These are phyloP conservation scores for Hibiscus tridactylites DNA, from an alignment of 345 rosid genomes.

Conservation along the genomic window DNA sequence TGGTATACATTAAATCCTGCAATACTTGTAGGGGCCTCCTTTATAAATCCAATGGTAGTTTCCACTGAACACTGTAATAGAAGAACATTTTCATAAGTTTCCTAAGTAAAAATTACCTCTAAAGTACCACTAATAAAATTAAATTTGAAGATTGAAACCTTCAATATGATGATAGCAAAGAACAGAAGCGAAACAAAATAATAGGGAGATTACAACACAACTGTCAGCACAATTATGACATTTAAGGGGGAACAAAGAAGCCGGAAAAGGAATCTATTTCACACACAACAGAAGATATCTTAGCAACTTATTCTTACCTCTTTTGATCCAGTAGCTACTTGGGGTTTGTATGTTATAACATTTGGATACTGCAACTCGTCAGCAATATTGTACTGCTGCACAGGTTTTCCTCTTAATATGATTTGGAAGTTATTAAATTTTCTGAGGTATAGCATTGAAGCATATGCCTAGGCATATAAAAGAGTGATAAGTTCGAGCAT, in stretches of 20 bases:
- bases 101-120: slow-evolving; percentile 2
- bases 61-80: slow-evolving; percentile 44
- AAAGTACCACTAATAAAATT: not conserved
- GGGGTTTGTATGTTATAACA: slow-evolving; percentile 60
- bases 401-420: slow-evolving; percentile 70
- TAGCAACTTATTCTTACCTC: slow-evolving; percentile 38
- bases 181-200: not conserved
- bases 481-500: slow-evolving; percentile 8
- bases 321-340: slow-evolving; percentile 22
- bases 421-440: slow-evolving; percentile 69
- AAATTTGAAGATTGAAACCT: not conserved
- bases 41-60: slow-evolving; percentile 67
- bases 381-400: slow-evolving; percentile 59
- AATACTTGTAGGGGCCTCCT: slow-evolving; percentile 51
- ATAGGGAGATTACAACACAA: not conserved
- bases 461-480: slow-evolving; percentile 55
- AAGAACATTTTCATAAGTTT: slow-evolving; percentile 4
- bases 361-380: slow-evolving; percentile 42
- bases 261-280: not conserved
- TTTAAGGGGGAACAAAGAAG: not conserved
- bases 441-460: slow-evolving; percentile 70
- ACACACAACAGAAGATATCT: slow-evolving; percentile 3
- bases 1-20: slow-evolving; percentile 78
- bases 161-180: not conserved
- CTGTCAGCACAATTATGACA: not conserved